phyloP scores from a whole-genome alignment of 2,329 filamentous ascomycete species.

The Sarocladium oryzae region DNA sequence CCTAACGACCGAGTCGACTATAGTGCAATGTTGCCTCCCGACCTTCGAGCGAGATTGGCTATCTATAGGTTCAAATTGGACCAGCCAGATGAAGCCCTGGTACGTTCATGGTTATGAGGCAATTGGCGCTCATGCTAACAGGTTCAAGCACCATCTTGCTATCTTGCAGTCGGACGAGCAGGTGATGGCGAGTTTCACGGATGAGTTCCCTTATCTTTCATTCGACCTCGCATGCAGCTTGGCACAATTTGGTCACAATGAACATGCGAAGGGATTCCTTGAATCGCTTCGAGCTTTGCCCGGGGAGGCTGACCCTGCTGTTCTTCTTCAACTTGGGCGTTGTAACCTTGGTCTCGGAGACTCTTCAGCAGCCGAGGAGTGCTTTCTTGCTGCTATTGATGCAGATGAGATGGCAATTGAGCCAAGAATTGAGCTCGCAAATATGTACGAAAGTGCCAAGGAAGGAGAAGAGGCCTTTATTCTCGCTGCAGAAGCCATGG shows the following conservation, averaged over 20 bases:
- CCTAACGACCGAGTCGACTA: not conserved
- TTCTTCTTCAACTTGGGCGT: conserved; percentile 51
- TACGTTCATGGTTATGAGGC: conserved; percentile 31
- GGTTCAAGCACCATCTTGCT: conserved; percentile 53
- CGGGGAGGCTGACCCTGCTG: conserved; percentile 43
- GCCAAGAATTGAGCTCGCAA: conserved; percentile 72
- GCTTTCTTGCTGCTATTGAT: conserved; percentile 68
- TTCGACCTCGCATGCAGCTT: conserved; percentile 54
- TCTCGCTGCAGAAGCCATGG: conserved; percentile 68
- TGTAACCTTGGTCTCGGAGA: conserved; percentile 63
- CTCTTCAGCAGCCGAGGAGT: conserved; percentile 65
- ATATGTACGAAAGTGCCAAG: conserved; percentile 72
- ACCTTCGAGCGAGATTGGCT: conserved; percentile 78
- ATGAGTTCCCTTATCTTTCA: conserved; percentile 72
- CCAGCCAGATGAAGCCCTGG: conserved; percentile 65
- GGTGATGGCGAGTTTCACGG: conserved; percentile 39
- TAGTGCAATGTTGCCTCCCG: conserved; percentile 55
- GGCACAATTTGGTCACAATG: conserved; percentile 19
- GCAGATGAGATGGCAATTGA: conserved; percentile 67
- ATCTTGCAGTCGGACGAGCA: conserved; percentile 61
- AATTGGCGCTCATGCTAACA: not conserved
- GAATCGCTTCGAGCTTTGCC: conserved; percentile 44
- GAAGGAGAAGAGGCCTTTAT: conserved; percentile 71
- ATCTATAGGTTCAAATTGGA: conserved; percentile 71
- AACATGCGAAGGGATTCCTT: conserved; percentile 47